These are phyloP conservation scores for Oldenlandia corymbosa DNA, from an alignment of 257 asterid species.

Conservation along the genomic window DNA sequence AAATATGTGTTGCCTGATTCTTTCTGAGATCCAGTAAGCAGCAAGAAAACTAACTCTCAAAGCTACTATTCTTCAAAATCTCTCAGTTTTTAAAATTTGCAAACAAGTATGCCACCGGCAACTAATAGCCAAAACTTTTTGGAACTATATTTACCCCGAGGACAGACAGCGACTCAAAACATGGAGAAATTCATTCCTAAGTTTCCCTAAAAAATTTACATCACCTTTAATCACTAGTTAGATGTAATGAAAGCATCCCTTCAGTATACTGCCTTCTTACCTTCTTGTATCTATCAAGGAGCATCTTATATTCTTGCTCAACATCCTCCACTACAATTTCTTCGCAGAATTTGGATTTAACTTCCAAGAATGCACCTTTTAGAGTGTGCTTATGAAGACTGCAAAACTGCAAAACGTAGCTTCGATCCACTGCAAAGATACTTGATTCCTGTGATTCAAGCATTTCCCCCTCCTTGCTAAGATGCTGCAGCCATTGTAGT, in stretches of 20 bases:
- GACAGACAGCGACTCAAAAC: neutral
- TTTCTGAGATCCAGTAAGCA: neutral
- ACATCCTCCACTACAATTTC: slow-evolving; percentile 51
- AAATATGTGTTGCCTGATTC: neutral
- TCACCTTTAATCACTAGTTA: slow-evolving; percentile 12
- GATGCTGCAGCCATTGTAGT: slow-evolving; percentile 55
- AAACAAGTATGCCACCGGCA: neutral
- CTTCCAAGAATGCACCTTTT: slow-evolving; percentile 38
- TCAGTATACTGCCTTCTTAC: slow-evolving; percentile 53
- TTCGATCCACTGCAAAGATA: slow-evolving; percentile 25
- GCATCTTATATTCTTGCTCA: slow-evolving; percentile 27
- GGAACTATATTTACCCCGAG: neutral
- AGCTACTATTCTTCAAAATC: neutral
- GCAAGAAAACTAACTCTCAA: neutral
- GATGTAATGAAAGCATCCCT: slow-evolving; percentile 62
- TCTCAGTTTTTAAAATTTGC: neutral
- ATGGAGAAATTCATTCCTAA: neutral
- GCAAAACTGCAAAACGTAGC: slow-evolving; percentile 20
- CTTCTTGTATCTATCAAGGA: slow-evolving; percentile 59
- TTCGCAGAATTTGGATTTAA: slow-evolving; percentile 41
- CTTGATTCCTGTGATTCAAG: slow-evolving; percentile 19
- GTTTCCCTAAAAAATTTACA: neutral
- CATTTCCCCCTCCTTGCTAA: slow-evolving; percentile 27
- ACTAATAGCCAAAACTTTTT: neutral
- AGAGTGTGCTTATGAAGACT: slow-evolving; percentile 27